Percentiles rank a stretch among this genome's conserved stretches.
phyloP scores from a whole-genome alignment of 1,139 yeast species.

The Debaryomycetaceae sp. region DNA sequence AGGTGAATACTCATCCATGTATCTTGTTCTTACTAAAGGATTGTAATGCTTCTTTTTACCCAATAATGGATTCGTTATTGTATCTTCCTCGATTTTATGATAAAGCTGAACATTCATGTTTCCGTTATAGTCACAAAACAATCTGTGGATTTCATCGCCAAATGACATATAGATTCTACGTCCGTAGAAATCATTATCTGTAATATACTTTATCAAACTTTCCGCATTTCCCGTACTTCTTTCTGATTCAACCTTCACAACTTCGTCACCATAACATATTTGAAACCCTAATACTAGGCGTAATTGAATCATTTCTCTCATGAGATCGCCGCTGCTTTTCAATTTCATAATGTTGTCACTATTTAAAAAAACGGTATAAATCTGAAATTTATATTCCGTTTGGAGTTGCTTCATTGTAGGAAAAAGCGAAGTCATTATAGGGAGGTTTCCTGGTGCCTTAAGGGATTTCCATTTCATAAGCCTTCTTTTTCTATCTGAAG shows the following conservation, averaged over 20 bases:
- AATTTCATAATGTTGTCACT: conserved; percentile 50
- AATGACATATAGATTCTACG: conserved; percentile 69
- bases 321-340: conserved; percentile 56
- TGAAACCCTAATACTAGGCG: conserved; percentile 88
- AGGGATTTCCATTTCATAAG: conserved; percentile 89
- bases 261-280: conserved; percentile 70
- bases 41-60: conserved; percentile 27
- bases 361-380: conserved; percentile 61
- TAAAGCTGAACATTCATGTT: conserved; percentile 77
- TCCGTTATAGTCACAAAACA: conserved; percentile 67
- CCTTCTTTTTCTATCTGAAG: conserved; percentile 60
- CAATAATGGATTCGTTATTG: conserved; percentile 20
- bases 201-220: conserved; percentile 41
- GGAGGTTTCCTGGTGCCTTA: conserved; percentile 90
- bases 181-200: conserved; percentile 43
- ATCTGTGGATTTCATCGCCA: conserved; percentile 81
- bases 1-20: conserved; percentile 63
- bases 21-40: conserved; percentile 73
- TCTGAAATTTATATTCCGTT: conserved; percentile 57
- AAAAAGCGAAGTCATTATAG: conserved; percentile 72
- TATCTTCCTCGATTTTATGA: conserved; percentile 22
- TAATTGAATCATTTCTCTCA: conserved; percentile 85
- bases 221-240: conserved; percentile 55
- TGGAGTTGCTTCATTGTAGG: conserved; percentile 69
- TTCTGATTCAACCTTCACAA: conserved; percentile 61